Conservation (phyloP, 1,284 basidiomycete species). For the Ceratobasidium sp. region DNA sequence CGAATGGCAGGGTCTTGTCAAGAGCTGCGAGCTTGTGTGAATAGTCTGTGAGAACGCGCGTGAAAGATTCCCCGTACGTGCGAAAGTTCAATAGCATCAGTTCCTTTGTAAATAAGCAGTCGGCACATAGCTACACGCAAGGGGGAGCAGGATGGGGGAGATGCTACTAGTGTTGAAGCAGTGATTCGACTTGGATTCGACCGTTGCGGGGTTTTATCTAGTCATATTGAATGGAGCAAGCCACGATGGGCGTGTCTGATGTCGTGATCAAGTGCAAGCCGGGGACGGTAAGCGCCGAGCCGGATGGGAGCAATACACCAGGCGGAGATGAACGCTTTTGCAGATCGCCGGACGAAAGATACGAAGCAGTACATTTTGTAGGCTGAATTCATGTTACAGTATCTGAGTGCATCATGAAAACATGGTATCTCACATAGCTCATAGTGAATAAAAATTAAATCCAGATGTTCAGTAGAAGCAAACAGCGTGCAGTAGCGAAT, state of each 20-base stretch:
- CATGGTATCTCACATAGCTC: constrained; percentile 10
- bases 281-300: constrained; percentile 29
- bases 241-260: constrained; percentile 25
- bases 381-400: not conserved
- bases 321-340: not conserved
- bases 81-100: constrained; percentile 86
- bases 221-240: constrained; percentile 1
- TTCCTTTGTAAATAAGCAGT: constrained; percentile 92
- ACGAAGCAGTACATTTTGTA: not conserved
- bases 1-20: constrained; percentile 92
- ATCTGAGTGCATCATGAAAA: not conserved
- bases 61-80: constrained; percentile 66
- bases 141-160: not conserved
- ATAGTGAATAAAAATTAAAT: constrained; percentile 9
- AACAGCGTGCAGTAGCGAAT: constrained; percentile 91
- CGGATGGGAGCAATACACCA: constrained; percentile 16
- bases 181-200: too few relatives aligned
- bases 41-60: constrained; percentile 41
- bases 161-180: not conserved
- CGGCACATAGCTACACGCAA: constrained; percentile 73
- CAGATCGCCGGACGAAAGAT: not conserved
- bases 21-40: constrained; percentile 64
- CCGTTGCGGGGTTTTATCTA: constrained; percentile 20
- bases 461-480: constrained; percentile 78
- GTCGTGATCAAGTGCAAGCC: constrained; percentile 37